Evolutionary conservation across 2,329 filamentous ascomycete genomes (phyloP).

Genomic region (Paecilomyces niveus): DNA sequence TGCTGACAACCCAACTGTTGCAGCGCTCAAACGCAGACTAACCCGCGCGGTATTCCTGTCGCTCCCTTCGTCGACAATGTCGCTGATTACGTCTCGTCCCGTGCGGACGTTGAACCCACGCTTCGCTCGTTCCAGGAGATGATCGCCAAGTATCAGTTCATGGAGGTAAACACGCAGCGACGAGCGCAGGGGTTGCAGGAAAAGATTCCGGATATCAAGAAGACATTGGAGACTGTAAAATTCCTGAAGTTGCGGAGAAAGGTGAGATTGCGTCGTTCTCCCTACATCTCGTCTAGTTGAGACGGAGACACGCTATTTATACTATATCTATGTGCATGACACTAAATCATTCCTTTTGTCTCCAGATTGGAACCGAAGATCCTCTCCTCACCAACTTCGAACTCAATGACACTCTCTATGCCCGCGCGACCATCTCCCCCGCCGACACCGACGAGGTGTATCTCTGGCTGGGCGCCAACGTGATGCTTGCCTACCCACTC

Average conservation of each 20-base stretch:
- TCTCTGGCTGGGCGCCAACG: conserved; percentile 96
- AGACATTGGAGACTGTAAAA: conserved; percentile 84
- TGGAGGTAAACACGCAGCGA: conserved; percentile 89
- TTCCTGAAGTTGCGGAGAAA: conserved; percentile 74
- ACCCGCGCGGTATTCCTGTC: conserved; percentile 40
- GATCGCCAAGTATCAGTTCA: conserved; percentile 95
- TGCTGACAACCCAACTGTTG: not conserved
- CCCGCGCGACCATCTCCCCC: conserved; percentile 73
- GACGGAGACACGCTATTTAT: not conserved
- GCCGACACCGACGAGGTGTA: conserved; percentile 72
- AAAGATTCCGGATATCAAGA: conserved; percentile 95
- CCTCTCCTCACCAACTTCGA: conserved; percentile 84
- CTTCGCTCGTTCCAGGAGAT: conserved; percentile 42
- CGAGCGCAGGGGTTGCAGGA: conserved; percentile 75
- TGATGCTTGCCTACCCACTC: conserved; percentile 93
- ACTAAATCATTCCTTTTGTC: conserved; percentile 19
- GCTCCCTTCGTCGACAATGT: conserved; percentile 43
- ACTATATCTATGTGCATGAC: not conserved
- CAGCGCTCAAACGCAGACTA: conserved; percentile 23
- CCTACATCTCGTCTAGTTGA: not conserved
- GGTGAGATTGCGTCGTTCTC: conserved; percentile 6
- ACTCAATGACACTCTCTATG: conserved; percentile 91
- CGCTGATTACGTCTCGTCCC: conserved; percentile 38
- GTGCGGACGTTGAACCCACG: conserved; percentile 40
- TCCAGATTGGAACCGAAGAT: conserved; percentile 21